These are phyloP conservation scores for Lepidium sativum DNA, from an alignment of 345 rosid genomes.

Conservation along the genomic window DNA sequence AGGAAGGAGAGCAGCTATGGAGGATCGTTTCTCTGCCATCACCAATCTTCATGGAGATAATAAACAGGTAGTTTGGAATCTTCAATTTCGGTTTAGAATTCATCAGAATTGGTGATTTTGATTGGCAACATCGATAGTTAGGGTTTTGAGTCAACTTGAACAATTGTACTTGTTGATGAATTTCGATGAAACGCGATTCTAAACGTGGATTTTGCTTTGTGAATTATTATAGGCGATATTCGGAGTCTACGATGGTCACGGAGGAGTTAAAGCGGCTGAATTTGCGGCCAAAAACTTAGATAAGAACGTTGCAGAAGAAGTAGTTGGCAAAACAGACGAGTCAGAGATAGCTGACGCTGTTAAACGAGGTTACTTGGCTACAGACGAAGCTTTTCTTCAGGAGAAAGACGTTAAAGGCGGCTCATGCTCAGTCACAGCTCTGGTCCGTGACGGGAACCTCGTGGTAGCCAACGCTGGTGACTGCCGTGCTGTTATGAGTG, in stretches of 20 bases:
- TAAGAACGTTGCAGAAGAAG: slow-evolving; percentile 50
- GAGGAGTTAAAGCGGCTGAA: slow-evolving; percentile 75
- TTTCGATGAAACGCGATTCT: not conserved
- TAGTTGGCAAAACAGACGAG: slow-evolving; percentile 31
- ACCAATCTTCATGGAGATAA: slow-evolving; percentile 46
- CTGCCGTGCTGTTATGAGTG: slow-evolving; percentile 88
- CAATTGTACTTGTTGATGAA: not conserved
- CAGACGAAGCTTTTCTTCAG: slow-evolving; percentile 60
- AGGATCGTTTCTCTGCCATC: slow-evolving; percentile 77
- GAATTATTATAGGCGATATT: slow-evolving; percentile 46
- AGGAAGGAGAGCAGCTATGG: slow-evolving; percentile 89
- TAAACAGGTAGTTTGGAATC: slow-evolving; percentile 45
- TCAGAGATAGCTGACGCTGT: slow-evolving; percentile 45
- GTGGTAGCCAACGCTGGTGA: slow-evolving; percentile 83
- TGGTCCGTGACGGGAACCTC: slow-evolving; percentile 56
- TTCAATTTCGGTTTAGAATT: not conserved
- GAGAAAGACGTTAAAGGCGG: slow-evolving; percentile 55
- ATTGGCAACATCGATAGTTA: not conserved
- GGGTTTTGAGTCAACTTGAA: not conserved
- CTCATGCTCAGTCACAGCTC: slow-evolving; percentile 81
- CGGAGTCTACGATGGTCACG: slow-evolving; percentile 91
- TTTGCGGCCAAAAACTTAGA: slow-evolving; percentile 64
- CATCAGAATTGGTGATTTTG: not conserved
- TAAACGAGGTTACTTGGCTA: slow-evolving; percentile 60
- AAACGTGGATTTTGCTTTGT: not conserved